Percentiles rank a stretch among this genome's conserved stretches.
Evolutionary conservation across 495 filamentous ascomycete genomes (phyloP).

Genomic region (Peziza echinospora): DNA sequence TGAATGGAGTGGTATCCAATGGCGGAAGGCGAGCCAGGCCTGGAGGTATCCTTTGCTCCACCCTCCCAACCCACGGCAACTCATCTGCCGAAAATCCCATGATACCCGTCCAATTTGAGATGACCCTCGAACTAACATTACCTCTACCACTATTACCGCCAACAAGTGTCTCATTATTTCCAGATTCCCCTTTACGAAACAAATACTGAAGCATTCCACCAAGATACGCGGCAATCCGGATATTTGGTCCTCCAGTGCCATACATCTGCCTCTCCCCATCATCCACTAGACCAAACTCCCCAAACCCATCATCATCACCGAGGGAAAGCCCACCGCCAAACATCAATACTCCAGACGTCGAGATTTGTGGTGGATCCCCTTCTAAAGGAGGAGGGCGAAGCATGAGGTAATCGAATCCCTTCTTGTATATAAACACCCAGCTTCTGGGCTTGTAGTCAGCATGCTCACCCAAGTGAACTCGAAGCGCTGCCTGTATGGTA

Average conservation of each 20-base stretch:
- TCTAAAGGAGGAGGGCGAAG: not conserved
- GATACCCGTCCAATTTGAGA: slow-evolving; percentile 24
- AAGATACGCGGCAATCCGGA: slow-evolving; percentile 14
- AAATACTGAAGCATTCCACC: slow-evolving; percentile 12
- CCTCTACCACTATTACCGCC: too few species aligned
- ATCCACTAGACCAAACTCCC: slow-evolving; percentile 19
- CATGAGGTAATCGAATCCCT: slow-evolving; percentile 22
- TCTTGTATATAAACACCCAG: slow-evolving; percentile 21
- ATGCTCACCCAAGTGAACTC: too few species aligned
- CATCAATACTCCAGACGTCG: slow-evolving; percentile 18
- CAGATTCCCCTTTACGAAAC: too few species aligned
- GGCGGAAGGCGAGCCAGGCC: slow-evolving; percentile 17
- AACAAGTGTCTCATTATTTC: too few species aligned
- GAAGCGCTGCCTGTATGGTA: too few species aligned
- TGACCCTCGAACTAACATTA: too few species aligned
- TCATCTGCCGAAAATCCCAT: slow-evolving; percentile 27
- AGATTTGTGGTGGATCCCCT: slow-evolving; percentile 13
- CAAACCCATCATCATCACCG: slow-evolving; percentile 14
- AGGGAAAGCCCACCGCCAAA: slow-evolving; percentile 22
- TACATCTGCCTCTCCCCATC: slow-evolving; percentile 20
- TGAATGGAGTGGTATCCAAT: slow-evolving; percentile 1
- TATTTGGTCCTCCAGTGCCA: too few species aligned
- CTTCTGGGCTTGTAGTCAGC: too few species aligned
- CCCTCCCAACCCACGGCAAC: slow-evolving; percentile 27
- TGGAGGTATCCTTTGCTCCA: slow-evolving; percentile 14